phyloP scores from a whole-genome alignment of 2,329 filamentous ascomycete species.

The Hyphodiscus sp. region DNA sequence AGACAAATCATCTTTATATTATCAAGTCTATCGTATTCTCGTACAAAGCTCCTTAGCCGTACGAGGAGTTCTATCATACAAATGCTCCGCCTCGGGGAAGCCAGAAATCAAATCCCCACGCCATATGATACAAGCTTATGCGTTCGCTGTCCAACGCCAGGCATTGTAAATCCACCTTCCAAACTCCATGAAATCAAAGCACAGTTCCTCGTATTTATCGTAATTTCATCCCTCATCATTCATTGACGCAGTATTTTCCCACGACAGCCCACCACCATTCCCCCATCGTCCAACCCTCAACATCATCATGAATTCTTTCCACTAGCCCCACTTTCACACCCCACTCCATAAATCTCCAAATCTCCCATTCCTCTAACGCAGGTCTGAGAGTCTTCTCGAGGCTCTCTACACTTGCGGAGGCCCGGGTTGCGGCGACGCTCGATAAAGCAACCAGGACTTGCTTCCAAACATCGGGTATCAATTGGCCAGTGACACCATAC shows the following conservation, averaged over 20 bases:
- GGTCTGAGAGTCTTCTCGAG: slow-evolving; percentile 51
- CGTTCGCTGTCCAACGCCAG: too few species aligned
- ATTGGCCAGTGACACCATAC: slow-evolving; percentile 60
- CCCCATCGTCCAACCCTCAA: slow-evolving; percentile 39
- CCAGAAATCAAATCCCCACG: too few species aligned
- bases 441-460: slow-evolving; percentile 56
- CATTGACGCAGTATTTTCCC: slow-evolving; percentile 24
- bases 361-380: slow-evolving; percentile 57
- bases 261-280: slow-evolving; percentile 66
- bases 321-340: slow-evolving; percentile 39
- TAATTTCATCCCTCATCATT: too few species aligned
- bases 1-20: too few species aligned
- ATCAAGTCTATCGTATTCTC: too few species aligned
- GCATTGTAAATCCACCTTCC: too few species aligned
- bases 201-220: too few species aligned
- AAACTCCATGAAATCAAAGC: too few species aligned
- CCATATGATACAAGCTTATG: too few species aligned
- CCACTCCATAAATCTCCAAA: slow-evolving; percentile 53
- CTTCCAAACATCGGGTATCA: slow-evolving; percentile 56
- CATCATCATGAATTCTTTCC: slow-evolving; percentile 33
- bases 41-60: too few species aligned
- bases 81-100: too few species aligned
- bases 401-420: slow-evolving; percentile 46
- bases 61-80: too few species aligned
- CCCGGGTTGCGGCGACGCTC: slow-evolving; percentile 56